Base-by-base conservation (phyloP, 2,329 filamentous ascomycete species). In the Fusarium anthophilum region DNA sequence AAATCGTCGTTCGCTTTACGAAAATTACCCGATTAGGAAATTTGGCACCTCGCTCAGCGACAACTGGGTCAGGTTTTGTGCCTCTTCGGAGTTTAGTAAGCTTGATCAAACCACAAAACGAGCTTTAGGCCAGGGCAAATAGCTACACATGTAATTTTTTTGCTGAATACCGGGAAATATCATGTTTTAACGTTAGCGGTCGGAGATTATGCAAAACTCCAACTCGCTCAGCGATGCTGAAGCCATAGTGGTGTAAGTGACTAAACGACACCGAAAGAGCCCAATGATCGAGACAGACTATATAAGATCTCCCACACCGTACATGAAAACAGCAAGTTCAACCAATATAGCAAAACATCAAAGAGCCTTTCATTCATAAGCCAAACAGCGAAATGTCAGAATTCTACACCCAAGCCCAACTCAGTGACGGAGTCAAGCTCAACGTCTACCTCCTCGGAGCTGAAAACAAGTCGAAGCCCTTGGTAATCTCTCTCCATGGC, bases 391-490 rank as follows among this genome's bases (percentile, higher is more conserved):
- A 13, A n/a, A 63, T 63, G 53, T 35, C 60, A 17, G 26, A 44
- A 38, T 5, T 18, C 9, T 41, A 48, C 11, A 69, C 44, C 1
- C 39, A 63, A 38, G 56, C 69, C 3, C 64, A 53, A 10, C 64
- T 69, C 14, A 69, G 50, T 13, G 66, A 69, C 38, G 56, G 64
- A 37, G 43, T 13, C 30, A 69, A 57, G 12, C 50, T 69, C 10
- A 66, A 50, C n/a, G 64, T 69, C 7, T 63, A 56, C 28, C 32
- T 69, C n/a, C 48, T 69, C 8, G 66, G 66, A 12, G 51, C 64
- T 14, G 38, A 69, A 8, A 45, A 69, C 22, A 69, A 68, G 13
- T 51, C 38, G 3, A 69, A 63, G 3, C 64, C 64, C 13, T n/a
- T 69, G 18, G 5, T 63, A 1, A 53, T 63, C 12, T 66, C 55